Conservation (phyloP, 208 protist species). For the Leptomonas seymouri region DNA sequence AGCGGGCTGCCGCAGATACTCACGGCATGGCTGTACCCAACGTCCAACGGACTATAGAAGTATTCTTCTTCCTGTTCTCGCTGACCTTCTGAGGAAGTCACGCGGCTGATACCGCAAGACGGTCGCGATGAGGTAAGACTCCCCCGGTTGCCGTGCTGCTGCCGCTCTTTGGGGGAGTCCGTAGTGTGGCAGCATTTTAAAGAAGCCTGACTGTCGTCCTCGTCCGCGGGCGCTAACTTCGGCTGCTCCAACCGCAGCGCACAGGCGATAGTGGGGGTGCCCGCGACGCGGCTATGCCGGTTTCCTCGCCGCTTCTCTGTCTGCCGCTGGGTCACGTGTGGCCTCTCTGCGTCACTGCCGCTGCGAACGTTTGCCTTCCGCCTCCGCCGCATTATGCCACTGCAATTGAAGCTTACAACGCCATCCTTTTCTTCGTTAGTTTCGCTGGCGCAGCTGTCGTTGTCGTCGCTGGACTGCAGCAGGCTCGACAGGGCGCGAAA, state of each 20-base stretch:
- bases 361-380: background rate
- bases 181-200: background rate
- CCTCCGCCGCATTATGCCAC: too few species aligned
- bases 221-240: background rate
- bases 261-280: background rate
- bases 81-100: background rate
- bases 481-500: slow-evolving; percentile 10
- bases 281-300: background rate
- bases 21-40: background rate
- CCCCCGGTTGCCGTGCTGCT: background rate
- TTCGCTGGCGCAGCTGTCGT: background rate
- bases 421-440: background rate
- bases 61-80: background rate
- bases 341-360: background rate
- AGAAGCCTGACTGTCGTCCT: background rate
- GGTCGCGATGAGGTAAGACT: background rate
- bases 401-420: too few species aligned
- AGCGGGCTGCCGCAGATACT: background rate
- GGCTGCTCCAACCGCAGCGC: slow-evolving; percentile 1
- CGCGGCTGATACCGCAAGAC: background rate
- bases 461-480: background rate
- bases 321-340: background rate
- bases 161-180: background rate
- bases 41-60: background rate
- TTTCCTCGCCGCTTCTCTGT: background rate